Evolutionary conservation across 2,329 filamentous ascomycete species (phyloP), one percentile per base, ranked within the genome.

Genomic region (Myriosclerotinia curreyana): DNA sequence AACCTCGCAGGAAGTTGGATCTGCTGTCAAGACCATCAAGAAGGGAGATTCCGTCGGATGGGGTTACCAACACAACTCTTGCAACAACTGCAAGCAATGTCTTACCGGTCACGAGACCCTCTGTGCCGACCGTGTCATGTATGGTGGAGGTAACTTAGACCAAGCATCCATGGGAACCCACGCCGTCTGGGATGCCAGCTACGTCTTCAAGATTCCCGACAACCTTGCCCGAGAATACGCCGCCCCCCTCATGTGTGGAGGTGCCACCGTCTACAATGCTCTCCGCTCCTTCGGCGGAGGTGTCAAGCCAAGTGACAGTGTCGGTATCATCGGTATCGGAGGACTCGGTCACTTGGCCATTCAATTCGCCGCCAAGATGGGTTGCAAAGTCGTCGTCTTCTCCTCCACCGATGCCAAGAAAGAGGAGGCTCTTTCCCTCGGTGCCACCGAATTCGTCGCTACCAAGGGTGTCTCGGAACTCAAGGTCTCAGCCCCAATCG

Each of bases 291-390:
- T 77, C 69, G 53, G 52, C 49, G 62, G 55, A 14, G 79, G 76
- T 15, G 67, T 64, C 6, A 73, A 72, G 56, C 64, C 70, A 31
- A 68, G 66, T 6, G 70, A 74, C 50, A 68, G 71, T 49, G 72
- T 78, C 50, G 76, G 75, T 11, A 69, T 78, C 55, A 78, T 88
- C 25, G 86, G 84, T 60, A 77, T 88, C 54, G 81, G 87, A 52
- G 86, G 86, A 38, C 77, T 87, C 2, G 85, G 85, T 1, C 85
- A 88, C 71, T 74, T 87, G 49, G 85, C 84, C 7, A 85, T 88
- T 63, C 83, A 86, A 69, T 87, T 85, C 69, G 85, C 84, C 0
- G 76, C 80, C 4, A 85, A 84, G 75, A 86, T 86, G 83, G 85
- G 85, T 14, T 85, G 80, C 71, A 76, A 82, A 40, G 82, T 86